These are phyloP conservation scores for Gnomoniopsis smithogilvyi DNA, from an alignment of 2,329 filamentous ascomycete genomes.

Conservation along the genomic window DNA sequence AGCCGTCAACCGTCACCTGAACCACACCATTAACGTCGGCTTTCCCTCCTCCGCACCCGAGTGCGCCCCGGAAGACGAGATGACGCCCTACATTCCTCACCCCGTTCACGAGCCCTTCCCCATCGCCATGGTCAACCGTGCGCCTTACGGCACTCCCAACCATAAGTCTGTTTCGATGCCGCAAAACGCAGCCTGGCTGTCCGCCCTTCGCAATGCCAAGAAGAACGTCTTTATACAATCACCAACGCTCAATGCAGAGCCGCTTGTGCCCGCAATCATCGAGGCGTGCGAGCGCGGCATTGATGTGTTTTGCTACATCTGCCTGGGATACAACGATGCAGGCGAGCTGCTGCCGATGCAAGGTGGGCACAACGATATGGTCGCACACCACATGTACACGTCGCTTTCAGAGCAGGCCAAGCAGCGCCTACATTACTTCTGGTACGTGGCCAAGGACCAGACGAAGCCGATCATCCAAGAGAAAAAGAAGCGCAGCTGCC, in stretches of 20 bases:
- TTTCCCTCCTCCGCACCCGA: constrained; percentile 53
- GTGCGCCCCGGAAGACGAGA: constrained; percentile 47
- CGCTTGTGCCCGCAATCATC: constrained; percentile 60
- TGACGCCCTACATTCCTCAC: constrained; percentile 65
- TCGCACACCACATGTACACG: constrained; percentile 56
- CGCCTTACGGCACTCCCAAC: constrained; percentile 63
- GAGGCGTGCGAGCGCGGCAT: constrained; percentile 66
- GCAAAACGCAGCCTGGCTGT: constrained; percentile 74
- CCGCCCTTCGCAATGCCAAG: constrained; percentile 62
- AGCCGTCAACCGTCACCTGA: constrained; percentile 63
- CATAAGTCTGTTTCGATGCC: constrained; percentile 61
- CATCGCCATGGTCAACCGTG: constrained; percentile 68
- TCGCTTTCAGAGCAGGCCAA: constrained; percentile 47
- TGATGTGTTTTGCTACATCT: constrained; percentile 67
- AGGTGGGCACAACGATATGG: constrained; percentile 73
- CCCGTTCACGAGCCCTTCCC: constrained; percentile 55
- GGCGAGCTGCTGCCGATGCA: constrained; percentile 74
- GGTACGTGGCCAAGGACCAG: constrained; percentile 75
- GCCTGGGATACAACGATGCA: constrained; percentile 75
- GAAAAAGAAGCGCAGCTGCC: constrained; percentile 65
- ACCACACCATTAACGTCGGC: constrained; percentile 52
- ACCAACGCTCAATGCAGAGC: constrained; percentile 71
- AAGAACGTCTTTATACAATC: constrained; percentile 72
- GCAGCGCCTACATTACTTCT: constrained; percentile 56
- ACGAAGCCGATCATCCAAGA: constrained; percentile 62